Conservation (phyloP, 176 grass and related monocot genomes). For the Musa beccarii region DNA sequence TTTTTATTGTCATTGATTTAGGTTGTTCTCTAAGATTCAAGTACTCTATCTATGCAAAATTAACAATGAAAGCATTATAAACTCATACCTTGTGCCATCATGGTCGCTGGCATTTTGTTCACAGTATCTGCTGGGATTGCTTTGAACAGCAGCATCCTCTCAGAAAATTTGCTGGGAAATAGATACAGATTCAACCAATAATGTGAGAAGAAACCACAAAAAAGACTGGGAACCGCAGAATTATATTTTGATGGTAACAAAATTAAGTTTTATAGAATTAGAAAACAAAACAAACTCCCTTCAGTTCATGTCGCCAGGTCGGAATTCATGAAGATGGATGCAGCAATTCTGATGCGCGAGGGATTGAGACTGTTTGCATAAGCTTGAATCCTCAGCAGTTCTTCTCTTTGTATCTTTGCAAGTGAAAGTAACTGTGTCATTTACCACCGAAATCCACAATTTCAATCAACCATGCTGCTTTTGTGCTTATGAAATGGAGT, state of each 20-base stretch:
- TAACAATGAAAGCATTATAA: neutral
- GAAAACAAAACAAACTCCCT: neutral
- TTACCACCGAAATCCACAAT: too few relatives aligned
- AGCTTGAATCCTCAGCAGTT: too few relatives aligned
- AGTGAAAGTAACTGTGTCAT: too few relatives aligned
- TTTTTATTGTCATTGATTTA: too few relatives aligned
- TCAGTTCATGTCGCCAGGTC: neutral
- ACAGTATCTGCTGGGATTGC: neutral
- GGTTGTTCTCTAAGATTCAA: too few relatives aligned
- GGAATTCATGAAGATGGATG: neutral
- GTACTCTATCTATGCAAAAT: neutral
- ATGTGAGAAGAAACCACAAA: neutral
- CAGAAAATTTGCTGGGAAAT: neutral
- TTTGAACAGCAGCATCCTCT: neutral
- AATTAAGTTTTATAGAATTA: neutral
- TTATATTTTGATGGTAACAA: neutral
- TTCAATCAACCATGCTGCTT: too few relatives aligned
- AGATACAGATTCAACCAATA: neutral
- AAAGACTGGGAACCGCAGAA: too few relatives aligned
- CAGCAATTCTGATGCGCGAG: neutral
- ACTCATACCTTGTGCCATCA: neutral
- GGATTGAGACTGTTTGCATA: too few relatives aligned
- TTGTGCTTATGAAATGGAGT: too few relatives aligned
- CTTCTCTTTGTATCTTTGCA: too few relatives aligned
- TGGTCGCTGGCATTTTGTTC: neutral